Percentiles rank a stretch among this genome's conserved stretches.
Evolutionary conservation across 2,329 filamentous ascomycete genomes (phyloP).

Genomic region (Hypoxylon sp.): DNA sequence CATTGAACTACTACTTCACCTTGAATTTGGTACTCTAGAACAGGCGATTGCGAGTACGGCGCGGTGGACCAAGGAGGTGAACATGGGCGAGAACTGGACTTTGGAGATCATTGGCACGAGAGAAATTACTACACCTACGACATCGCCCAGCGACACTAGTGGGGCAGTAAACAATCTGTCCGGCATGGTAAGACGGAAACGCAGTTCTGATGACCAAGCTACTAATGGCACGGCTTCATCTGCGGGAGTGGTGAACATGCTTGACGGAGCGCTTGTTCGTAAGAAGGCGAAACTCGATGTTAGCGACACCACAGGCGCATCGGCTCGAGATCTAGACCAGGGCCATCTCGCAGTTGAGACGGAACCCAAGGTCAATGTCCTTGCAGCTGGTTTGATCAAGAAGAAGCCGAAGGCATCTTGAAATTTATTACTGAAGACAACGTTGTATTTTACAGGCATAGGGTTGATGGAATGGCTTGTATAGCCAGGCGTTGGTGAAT

Average conservation of each 20-base stretch:
- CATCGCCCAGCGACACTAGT: slow-evolving; percentile 28
- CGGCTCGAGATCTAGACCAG: slow-evolving; percentile 34
- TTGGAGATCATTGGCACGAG: slow-evolving; percentile 63
- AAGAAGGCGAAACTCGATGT: slow-evolving; percentile 64
- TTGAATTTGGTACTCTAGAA: slow-evolving; percentile 78
- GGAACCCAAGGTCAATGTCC: slow-evolving; percentile 61
- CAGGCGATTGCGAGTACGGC: slow-evolving; percentile 75
- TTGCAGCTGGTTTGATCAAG: slow-evolving; percentile 65
- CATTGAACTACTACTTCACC: slow-evolving; percentile 77
- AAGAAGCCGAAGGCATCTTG: slow-evolving; percentile 68
- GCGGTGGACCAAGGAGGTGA: slow-evolving; percentile 79
- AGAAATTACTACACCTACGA: slow-evolving; percentile 45
- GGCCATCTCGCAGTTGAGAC: slow-evolving; percentile 5
- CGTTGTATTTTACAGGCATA: slow-evolving; percentile 6
- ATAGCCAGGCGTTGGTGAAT: slow-evolving; percentile 16
- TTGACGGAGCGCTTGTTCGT: slow-evolving; percentile 60
- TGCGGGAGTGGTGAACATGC: slow-evolving; percentile 51
- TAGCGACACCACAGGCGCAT: not conserved
- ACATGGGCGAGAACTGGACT: slow-evolving; percentile 68
- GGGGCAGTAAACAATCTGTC: slow-evolving; percentile 63
- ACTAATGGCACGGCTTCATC: slow-evolving; percentile 5
- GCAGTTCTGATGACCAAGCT: slow-evolving; percentile 46
- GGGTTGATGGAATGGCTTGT: slow-evolving; percentile 9
- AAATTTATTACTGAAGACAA: slow-evolving; percentile 4
- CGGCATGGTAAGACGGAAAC: slow-evolving; percentile 65